Conservation (phyloP, 2,329 filamentous ascomycete genomes). For the Leptographium galeiforme region DNA sequence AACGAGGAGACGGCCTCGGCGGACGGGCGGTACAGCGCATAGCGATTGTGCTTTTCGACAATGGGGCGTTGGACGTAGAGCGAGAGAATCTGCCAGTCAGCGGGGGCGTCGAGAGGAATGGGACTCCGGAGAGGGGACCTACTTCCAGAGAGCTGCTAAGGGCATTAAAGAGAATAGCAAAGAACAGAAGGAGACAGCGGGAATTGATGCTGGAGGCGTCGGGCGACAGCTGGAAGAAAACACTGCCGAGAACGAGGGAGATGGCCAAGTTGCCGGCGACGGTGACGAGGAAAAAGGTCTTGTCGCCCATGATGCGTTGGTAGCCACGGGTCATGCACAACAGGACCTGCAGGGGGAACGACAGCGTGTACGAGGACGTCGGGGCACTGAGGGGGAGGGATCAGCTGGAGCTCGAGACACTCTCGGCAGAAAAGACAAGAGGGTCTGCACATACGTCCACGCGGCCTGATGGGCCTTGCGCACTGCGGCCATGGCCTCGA, state of each 20-base stretch:
- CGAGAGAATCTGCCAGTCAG: conserved; percentile 45
- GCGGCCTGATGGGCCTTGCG: conserved; percentile 41
- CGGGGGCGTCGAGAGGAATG: too few relatives aligned
- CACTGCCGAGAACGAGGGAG: conserved; percentile 6
- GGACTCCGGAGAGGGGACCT: neutral
- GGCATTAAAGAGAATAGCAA: conserved; percentile 74
- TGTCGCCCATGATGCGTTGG: conserved; percentile 61
- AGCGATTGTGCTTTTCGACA: conserved; percentile 78
- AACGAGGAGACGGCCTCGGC: conserved; percentile 77
- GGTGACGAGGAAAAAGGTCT: conserved; percentile 55
- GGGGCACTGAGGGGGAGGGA: conserved; percentile 60
- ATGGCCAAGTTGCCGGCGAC: conserved; percentile 56
- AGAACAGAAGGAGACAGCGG: conserved; percentile 71
- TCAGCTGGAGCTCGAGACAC: conserved; percentile 54
- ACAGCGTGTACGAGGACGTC: conserved; percentile 73
- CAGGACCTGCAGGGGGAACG: conserved; percentile 57
- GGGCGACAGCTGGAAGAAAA: conserved; percentile 5
- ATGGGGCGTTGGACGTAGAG: conserved; percentile 82
- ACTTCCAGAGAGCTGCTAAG: conserved; percentile 63
- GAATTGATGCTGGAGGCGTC: conserved; percentile 30
- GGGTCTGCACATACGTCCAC: conserved; percentile 43
- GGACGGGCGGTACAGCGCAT: conserved; percentile 87
- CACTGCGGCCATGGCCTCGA: conserved; percentile 37
- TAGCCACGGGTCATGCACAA: conserved; percentile 74
- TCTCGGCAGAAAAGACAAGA: neutral